Percentiles rank a stretch among this genome's conserved stretches.
Evolutionary conservation across 495 filamentous ascomycete genomes (phyloP).

Genomic region (Hyaloscypha bicolor): DNA sequence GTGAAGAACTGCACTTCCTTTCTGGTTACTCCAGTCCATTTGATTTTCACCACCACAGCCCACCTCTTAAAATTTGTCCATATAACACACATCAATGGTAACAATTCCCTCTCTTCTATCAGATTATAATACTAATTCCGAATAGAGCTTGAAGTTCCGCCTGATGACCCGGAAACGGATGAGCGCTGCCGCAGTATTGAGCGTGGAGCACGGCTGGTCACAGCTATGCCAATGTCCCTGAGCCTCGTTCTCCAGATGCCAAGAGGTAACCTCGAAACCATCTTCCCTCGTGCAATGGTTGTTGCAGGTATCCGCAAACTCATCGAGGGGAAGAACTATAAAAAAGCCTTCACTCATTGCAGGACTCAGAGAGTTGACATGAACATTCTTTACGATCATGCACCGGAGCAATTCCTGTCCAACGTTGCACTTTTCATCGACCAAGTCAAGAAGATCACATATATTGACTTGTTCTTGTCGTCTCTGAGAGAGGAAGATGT

Average conservation of each 20-base stretch:
- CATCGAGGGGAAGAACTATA: conserved; percentile 79
- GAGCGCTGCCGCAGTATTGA: conserved; percentile 93
- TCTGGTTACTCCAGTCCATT: conserved; percentile 74
- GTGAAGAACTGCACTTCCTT: conserved; percentile 91
- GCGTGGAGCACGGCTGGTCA: conserved; percentile 82
- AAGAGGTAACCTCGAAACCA: conserved; percentile 92
- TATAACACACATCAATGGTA: conserved; percentile 67
- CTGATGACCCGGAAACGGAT: conserved; percentile 87
- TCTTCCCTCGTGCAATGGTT: conserved; percentile 90
- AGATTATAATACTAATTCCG: conserved; percentile 18
- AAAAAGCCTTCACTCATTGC: conserved; percentile 80
- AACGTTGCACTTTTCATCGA: conserved; percentile 77
- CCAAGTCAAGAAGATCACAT: conserved; percentile 81
- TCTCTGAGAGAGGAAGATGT: conserved; percentile 93
- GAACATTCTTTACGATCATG: conserved; percentile 97
- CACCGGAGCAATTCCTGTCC: conserved; percentile 77
- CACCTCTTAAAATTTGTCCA: conserved; percentile 95
- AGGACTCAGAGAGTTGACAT: conserved; percentile 93
- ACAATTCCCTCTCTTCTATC: conserved; percentile 23
- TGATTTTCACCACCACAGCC: conserved; percentile 88
- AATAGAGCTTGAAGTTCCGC: conserved; percentile 75
- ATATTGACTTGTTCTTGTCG: conserved; percentile 91
- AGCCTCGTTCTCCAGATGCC: conserved; percentile 89
- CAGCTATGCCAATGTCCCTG: conserved; percentile 85
- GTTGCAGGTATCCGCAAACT: conserved; percentile 81